These are phyloP conservation scores for Deinandra increscens DNA, from an alignment of 129 eudicot species.

Conservation along the genomic window DNA sequence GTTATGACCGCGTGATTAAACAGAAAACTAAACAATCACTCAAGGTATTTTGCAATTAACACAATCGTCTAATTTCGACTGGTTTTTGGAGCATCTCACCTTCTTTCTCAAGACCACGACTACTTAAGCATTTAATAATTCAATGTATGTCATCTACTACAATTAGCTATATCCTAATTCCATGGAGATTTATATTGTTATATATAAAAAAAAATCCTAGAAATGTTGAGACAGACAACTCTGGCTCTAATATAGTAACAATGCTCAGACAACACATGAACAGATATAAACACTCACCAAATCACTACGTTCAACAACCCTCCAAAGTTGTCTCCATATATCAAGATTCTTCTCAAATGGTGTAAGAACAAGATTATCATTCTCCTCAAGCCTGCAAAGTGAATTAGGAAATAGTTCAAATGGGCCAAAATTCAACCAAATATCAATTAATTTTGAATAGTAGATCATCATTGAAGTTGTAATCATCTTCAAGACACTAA, in stretches of 20 bases:
- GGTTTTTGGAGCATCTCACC: too few species aligned
- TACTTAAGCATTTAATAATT: too few species aligned
- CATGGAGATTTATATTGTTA: background rate
- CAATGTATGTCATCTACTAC: too few species aligned
- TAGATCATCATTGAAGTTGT: background rate
- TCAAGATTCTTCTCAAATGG: slow-evolving; percentile 97
- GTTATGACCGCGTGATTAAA: too few species aligned
- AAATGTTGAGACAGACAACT: background rate
- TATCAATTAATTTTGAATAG: background rate
- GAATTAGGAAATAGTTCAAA: background rate
- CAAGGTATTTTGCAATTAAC: too few species aligned
- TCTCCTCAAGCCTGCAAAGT: slow-evolving; percentile 81
- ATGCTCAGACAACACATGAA: background rate
- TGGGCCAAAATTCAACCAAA: background rate
- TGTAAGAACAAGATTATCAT: slow-evolving; percentile 88
- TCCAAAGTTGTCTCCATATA: slow-evolving; percentile 99
- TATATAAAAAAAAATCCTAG: background rate
- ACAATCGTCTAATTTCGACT: too few species aligned
- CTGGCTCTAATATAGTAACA: background rate
- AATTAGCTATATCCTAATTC: too few species aligned
- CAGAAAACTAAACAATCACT: too few species aligned
- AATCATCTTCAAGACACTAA: background rate
- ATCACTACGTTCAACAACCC: slow-evolving; percentile 96
- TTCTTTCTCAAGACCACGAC: too few species aligned
- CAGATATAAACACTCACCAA: slow-evolving; percentile 48